Evolutionary conservation across 495 filamentous ascomycete genomes (phyloP).

Genomic region (Xylaria bambusicola): DNA sequence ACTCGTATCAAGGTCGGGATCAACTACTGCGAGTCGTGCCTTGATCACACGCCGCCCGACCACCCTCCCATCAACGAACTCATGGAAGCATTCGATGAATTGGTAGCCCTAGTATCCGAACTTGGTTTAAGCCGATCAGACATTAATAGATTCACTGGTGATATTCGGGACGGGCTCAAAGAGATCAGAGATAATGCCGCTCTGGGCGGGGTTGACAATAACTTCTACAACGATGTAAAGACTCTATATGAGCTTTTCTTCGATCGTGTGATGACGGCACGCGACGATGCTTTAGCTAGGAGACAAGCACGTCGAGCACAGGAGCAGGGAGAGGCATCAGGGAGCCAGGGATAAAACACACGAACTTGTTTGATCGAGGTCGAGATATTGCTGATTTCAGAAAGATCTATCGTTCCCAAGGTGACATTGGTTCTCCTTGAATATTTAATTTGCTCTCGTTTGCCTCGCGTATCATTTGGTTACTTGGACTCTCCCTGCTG

Average conservation of each 20-base stretch:
- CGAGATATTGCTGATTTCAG: too few relatives aligned
- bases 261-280: neutral
- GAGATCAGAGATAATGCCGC: neutral
- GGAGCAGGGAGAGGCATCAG: neutral
- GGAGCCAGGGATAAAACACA: too few relatives aligned
- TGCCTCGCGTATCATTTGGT: too few relatives aligned
- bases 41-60: constrained; percentile 4
- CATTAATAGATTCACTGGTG: neutral
- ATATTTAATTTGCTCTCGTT: too few relatives aligned
- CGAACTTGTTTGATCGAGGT: too few relatives aligned
- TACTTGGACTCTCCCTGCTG: too few relatives aligned
- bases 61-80: neutral
- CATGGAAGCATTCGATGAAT: neutral
- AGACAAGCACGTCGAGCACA: neutral
- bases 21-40: constrained; percentile 1
- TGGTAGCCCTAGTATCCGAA: neutral
- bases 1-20: constrained; percentile 1
- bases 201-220: neutral
- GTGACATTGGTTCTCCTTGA: too few relatives aligned
- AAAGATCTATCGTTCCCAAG: too few relatives aligned
- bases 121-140: neutral
- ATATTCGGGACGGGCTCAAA: neutral
- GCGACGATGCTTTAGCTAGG: neutral
- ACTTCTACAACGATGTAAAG: constrained; percentile 10
- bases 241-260: neutral